Evolutionary conservation across 345 rosid genomes (phyloP).

Genomic region (Citrus mangshanensis): DNA sequence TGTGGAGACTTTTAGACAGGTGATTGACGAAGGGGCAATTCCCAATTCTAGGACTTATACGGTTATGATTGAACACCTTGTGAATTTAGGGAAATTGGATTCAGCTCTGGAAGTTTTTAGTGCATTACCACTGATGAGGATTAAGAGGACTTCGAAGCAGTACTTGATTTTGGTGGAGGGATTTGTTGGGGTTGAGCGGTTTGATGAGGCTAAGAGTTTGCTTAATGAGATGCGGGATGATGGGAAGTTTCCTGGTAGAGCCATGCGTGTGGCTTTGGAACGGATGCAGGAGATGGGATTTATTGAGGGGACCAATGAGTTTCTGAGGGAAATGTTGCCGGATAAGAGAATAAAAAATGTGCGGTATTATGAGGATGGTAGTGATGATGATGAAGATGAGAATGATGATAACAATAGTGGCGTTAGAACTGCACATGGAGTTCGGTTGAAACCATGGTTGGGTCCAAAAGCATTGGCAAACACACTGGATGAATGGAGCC

Average conservation of each 20-base stretch:
- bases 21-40: constrained; percentile 67
- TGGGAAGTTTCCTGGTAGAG: constrained; percentile 64
- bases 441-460: constrained; percentile 76
- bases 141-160: constrained; percentile 69
- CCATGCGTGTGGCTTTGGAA: constrained; percentile 50
- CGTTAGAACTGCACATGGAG: constrained; percentile 20
- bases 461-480: constrained; percentile 85
- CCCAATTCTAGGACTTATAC: constrained; percentile 89
- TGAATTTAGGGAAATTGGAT: constrained; percentile 53
- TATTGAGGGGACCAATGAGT: constrained; percentile 47
- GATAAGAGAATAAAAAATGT: constrained; percentile 62
- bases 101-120: constrained; percentile 56
- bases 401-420: constrained; percentile 19
- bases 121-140: constrained; percentile 73
- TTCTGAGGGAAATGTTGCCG: constrained; percentile 58
- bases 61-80: constrained; percentile 71
- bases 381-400: constrained; percentile 31
- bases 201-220: constrained; percentile 49
- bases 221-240: constrained; percentile 63
- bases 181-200: constrained; percentile 44
- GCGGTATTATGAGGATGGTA: constrained; percentile 28
- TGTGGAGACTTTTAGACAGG: constrained; percentile 42
- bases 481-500: constrained; percentile 62
- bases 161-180: constrained; percentile 53
- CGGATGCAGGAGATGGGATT: constrained; percentile 61